Evolutionary conservation across 2,329 filamentous ascomycete genomes (phyloP), one percentile per base, ranked within the genome.

Genomic region (Colletotrichum sp.): DNA sequence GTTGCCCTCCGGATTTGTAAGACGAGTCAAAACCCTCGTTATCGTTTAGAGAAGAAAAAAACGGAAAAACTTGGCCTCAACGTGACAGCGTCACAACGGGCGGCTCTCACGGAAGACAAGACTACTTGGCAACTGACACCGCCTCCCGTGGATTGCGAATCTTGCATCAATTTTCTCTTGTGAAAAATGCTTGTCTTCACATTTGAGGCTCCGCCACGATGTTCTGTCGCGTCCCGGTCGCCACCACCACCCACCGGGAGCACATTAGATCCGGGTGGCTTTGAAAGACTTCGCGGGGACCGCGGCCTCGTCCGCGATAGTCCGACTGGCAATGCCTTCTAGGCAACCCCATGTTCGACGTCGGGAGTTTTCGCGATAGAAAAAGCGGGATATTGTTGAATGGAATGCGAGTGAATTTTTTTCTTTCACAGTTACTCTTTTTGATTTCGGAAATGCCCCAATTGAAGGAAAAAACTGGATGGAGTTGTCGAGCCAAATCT

Each of bases 321-420:
- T 60, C 66, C 66, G 66, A 61, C 13, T 55, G 71, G 10, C 7
- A 55, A 30, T 26, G 5, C 67, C 34, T 28, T 18, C 39, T 32
- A 8, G 24, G 65, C 30, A 43, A 8, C 59, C 43, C 34, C 57
- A 59, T 68, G 30, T 48, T 34, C 13, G 24, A 7, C 6, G 7
- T 65, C 74, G 70, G 70, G 16, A 75, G 16, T 73, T 69, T 39
- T 74, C 74, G 70, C 74, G 43, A 68, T 52, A 34, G 18, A 74
- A 69, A 24, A 26, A 72, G 36, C 36, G 68, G 64, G 34, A 30
- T 18, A n/a, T 34, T 61, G 21, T 24, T 59, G 24, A 21, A 30
- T 21, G n/a, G 21, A 7, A 55, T 26, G 39, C 26, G n/a, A 21
- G 7, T 69, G 4, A 43, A 28, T 14, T 70, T 30, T 66, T 28